These are phyloP conservation scores for Fraxinus xanthoxyloides DNA, from an alignment of 305 asterid species.

Conservation along the genomic window DNA sequence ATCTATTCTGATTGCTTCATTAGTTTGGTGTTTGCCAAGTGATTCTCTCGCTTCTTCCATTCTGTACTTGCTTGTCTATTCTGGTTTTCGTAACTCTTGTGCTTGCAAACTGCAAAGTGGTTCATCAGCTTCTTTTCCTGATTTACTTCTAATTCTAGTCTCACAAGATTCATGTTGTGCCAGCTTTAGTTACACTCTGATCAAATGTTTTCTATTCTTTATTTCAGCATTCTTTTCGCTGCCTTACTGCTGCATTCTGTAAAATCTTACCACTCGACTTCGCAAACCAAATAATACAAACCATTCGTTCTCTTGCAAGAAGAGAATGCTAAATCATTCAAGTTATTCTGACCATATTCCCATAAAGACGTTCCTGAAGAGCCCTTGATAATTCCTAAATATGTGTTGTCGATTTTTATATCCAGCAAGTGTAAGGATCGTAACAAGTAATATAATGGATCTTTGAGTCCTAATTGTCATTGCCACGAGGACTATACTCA, in stretches of 20 bases:
- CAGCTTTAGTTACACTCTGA: constrained; percentile 5
- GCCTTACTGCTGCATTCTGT: not conserved
- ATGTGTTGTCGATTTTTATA: too few species aligned
- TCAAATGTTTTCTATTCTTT: not conserved
- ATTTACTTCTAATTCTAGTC: not conserved
- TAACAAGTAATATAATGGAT: too few species aligned
- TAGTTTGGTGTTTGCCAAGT: not conserved
- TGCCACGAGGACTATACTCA: too few species aligned
- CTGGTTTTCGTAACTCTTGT: constrained; percentile 1
- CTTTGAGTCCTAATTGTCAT: too few species aligned
- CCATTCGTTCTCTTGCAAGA: not conserved
- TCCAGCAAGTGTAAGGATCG: too few species aligned
- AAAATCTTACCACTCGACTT: not conserved
- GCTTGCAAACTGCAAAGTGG: not conserved
- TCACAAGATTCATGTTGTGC: not conserved
- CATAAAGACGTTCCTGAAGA: not conserved
- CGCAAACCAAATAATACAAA: not conserved
- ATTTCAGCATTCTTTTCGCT: not conserved
- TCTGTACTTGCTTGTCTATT: not conserved
- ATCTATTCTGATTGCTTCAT: not conserved
- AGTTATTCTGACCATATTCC: not conserved
- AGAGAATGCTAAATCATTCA: not conserved
- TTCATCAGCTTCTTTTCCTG: not conserved
- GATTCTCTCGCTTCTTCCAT: not conserved
- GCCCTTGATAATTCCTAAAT: not conserved